Conservation (phyloP, 345 rosid species). For the Eucalyptus microcorys region DNA sequence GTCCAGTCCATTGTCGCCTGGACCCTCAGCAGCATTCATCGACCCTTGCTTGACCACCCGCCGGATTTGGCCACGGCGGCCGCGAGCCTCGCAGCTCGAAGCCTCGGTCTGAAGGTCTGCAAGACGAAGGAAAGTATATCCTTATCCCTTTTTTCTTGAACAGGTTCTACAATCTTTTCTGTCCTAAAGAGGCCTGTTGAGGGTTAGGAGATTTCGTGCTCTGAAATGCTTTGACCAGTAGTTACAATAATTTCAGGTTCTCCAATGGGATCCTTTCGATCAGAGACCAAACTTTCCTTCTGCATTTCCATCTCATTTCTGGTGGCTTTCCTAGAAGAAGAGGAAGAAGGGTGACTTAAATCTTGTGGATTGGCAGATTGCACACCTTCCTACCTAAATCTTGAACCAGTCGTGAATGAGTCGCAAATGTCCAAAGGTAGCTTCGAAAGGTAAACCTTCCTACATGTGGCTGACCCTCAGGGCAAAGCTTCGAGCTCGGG, state of each 20-base stretch:
- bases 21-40: neutral
- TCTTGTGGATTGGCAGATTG: constrained; percentile 4
- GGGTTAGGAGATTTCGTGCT: too few relatives aligned
- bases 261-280: neutral
- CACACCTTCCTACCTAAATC: neutral
- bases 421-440: neutral
- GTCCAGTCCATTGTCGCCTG: neutral
- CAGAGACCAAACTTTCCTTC: neutral
- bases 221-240: neutral
- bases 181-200: neutral
- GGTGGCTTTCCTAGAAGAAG: neutral
- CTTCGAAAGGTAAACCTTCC: neutral
- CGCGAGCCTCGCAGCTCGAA: neutral
- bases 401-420: neutral
- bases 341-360: neutral
- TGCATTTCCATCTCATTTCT: neutral
- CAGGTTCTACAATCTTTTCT: constrained; percentile 5
- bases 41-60: neutral
- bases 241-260: constrained; percentile 1
- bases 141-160: neutral
- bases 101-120: neutral
- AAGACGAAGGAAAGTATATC: neutral
- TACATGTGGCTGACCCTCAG: neutral
- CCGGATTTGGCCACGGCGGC: neutral
- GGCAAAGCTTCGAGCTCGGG: neutral